Evolutionary conservation across 106 monocot species (phyloP).

Genomic region (Platanthera guangdongensis): DNA sequence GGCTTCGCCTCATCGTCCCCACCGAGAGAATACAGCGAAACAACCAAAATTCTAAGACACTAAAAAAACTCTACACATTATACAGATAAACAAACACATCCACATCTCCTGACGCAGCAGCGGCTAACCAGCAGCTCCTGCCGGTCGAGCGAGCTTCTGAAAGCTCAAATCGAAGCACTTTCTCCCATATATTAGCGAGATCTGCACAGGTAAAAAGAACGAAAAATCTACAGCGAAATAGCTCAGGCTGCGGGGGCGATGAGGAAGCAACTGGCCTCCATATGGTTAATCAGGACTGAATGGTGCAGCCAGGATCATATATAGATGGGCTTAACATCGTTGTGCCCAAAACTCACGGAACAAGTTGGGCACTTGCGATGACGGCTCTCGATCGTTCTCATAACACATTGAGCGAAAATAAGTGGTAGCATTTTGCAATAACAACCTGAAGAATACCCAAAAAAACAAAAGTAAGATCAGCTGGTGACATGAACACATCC

Average conservation of each 20-base stretch:
- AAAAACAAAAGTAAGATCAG: background rate
- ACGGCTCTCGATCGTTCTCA: constrained; percentile 51
- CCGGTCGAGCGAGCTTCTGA: background rate
- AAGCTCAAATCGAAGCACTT: background rate
- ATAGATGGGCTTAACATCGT: constrained; percentile 91
- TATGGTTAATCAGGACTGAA: background rate
- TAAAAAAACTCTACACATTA: background rate
- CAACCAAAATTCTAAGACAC: constrained; percentile 9
- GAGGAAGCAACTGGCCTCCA: background rate
- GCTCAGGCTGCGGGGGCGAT: background rate
- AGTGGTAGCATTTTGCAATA: constrained; percentile 93
- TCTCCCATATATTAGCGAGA: background rate
- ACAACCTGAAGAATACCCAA: constrained; percentile 55
- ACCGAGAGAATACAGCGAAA: background rate
- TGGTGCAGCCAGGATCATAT: constrained; percentile 28
- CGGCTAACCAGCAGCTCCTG: background rate
- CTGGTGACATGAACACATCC: background rate
- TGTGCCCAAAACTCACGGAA: constrained; percentile 55
- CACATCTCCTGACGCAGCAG: background rate
- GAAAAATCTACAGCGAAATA: background rate
- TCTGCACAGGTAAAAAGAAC: background rate
- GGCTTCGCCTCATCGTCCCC: background rate
- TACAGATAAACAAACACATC: constrained; percentile 2
- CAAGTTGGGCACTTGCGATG: constrained; percentile 85
- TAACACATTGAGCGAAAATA: constrained; percentile 74